Evolutionary conservation across 2,329 filamentous ascomycete species (phyloP).

Genomic region (Colletotrichum lini): DNA sequence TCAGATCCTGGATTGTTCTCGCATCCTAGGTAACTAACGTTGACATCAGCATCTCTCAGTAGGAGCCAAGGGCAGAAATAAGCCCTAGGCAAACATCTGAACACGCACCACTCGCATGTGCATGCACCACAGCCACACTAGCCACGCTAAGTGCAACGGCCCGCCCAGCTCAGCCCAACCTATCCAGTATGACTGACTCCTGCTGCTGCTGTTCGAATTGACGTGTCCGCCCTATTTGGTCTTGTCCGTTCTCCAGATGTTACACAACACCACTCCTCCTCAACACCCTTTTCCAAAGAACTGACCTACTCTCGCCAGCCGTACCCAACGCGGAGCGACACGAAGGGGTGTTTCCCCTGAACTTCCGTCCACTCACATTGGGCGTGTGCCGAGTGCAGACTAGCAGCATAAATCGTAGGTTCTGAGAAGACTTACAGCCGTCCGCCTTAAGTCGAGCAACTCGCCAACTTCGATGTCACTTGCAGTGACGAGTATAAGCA

Average conservation of each 20-base stretch:
- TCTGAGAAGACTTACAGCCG: neutral
- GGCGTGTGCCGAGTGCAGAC: neutral
- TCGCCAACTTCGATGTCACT: neutral
- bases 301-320: neutral
- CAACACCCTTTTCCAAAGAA: neutral
- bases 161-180: neutral
- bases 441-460: neutral
- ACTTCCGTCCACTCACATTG: neutral
- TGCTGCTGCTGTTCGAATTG: neutral
- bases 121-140: constrained; percentile 16
- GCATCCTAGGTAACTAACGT: too few species aligned
- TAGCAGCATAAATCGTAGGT: neutral
- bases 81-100: constrained; percentile 15
- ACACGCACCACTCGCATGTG: constrained; percentile 2
- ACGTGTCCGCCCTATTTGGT: neutral
- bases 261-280: neutral
- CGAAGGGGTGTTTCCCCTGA: too few species aligned
- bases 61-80: neutral
- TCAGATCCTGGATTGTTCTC: neutral
- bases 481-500: neutral
- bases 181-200: constrained; percentile 1
- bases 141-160: neutral
- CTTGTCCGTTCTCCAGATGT: neutral
- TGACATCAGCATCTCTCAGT: too few species aligned
- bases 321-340: neutral